Base-by-base conservation (phyloP, 1,284 basidiomycete genomes). In the Cutaneotrichosporon cyanovorans region DNA sequence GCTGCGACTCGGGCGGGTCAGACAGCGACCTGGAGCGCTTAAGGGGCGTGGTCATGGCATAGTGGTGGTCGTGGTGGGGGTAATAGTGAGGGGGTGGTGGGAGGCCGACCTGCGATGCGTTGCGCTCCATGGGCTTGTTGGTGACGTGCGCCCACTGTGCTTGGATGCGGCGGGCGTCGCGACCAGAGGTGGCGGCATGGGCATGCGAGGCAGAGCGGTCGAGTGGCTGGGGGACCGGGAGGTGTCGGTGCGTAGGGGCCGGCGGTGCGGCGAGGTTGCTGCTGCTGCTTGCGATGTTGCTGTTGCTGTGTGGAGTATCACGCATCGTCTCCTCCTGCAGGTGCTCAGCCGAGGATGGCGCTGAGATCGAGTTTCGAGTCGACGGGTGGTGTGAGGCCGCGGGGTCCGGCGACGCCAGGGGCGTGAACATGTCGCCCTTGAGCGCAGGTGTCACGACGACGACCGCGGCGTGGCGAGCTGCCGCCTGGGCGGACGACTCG, bases 11-110 rank as follows among this genome's bases (percentile, higher is more conserved):
- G 12, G 53, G 53, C 3, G 53, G 48, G 37, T 54, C 53, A 4
- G 48, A 50, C 39, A 54, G 37, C 40, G 48, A 48, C 30, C 53
- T 42, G 15, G 53, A 40, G 3, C 53, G 53, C 43, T 54, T 54
- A 32, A 50, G 47, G 30, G 43, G 37, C 14, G 37, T 14, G 34
- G 43, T 39, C 14, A 40, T 14, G 34, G 41, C 28, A 25, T 44
- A 42, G 22, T 43, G 40, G 19, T 20, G 31, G 33, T 31, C 23
- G 33, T 15, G 28, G 2, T n/a, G 37, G 33, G 19, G 37, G 21
- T 18, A 40, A 10, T 32, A 36, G 23, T 30, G 21, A 37, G 18
- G 38, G n/a, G 30, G 36, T 6, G 32, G 22, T 19, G n/a, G n/a
- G n/a, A 23, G 33, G 4, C 48, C 48, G 2, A 44, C 51, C 25